Percentiles rank a stretch among this genome's conserved stretches.
phyloP scores from a whole-genome alignment of 2,329 filamentous ascomycete species.

The Clarireedia hainanense region DNA sequence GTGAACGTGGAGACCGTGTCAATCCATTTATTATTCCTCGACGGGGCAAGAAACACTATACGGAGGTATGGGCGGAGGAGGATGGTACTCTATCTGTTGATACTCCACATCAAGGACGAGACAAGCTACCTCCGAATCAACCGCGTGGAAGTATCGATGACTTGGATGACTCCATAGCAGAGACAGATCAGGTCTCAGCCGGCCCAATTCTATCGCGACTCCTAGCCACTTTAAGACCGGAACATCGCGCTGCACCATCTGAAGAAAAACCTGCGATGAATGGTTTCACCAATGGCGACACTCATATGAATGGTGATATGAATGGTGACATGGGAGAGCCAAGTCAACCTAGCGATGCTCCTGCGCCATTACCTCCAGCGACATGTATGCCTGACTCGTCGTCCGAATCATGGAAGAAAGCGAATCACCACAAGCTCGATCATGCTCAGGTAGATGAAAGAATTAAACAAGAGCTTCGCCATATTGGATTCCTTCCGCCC shows the following conservation, averaged over 20 bases:
- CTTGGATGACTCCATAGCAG: constrained; percentile 77
- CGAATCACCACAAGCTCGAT: constrained; percentile 67
- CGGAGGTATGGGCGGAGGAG: constrained; percentile 88
- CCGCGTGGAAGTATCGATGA: constrained; percentile 78
- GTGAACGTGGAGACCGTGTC: constrained; percentile 79
- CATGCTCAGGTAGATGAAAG: constrained; percentile 85
- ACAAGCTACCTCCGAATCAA: constrained; percentile 70
- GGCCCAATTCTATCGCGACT: constrained; percentile 80
- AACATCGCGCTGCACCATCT: constrained; percentile 47
- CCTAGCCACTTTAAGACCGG: constrained; percentile 72
- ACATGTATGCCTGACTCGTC: constrained; percentile 73
- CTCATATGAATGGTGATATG: constrained; percentile 38
- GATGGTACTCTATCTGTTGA: constrained; percentile 75
- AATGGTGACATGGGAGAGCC: constrained; percentile 27
- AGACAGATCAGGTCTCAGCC: constrained; percentile 82
- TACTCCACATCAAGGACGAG: constrained; percentile 49
- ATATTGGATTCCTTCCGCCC: constrained; percentile 76
- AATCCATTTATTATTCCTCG: constrained; percentile 80
- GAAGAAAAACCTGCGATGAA: constrained; percentile 52
- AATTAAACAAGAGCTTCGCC: constrained; percentile 80
- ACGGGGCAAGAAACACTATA: constrained; percentile 77
- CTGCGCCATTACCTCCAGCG: constrained; percentile 51
- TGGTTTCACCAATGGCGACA: constrained; percentile 42
- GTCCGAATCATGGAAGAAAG: constrained; percentile 71
- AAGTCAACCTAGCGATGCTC: constrained; percentile 22